Evolutionary conservation across 345 rosid genomes (phyloP).

Genomic region (Clarkia xantiana): DNA sequence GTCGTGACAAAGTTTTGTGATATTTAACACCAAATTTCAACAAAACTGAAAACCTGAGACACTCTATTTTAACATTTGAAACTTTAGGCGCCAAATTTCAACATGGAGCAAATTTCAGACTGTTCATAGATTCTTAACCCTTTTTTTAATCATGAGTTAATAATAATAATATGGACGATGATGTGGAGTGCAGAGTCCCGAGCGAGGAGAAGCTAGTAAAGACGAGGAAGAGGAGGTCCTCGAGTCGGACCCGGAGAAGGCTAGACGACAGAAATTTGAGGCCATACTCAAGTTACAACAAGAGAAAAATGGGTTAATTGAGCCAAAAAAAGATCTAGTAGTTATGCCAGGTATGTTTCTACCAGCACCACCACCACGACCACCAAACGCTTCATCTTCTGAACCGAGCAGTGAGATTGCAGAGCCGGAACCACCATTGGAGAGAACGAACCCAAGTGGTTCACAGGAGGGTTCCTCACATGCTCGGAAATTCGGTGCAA

Average conservation of each 20-base stretch:
- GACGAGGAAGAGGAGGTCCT: constrained; percentile 26
- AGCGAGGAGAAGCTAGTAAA: constrained; percentile 15
- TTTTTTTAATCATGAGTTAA: too few relatives aligned
- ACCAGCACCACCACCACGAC: constrained; percentile 28
- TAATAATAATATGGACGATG: background rate
- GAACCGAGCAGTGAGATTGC: constrained; percentile 17
- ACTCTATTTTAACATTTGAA: too few relatives aligned
- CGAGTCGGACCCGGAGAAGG: constrained; percentile 39
- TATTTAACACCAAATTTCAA: too few relatives aligned
- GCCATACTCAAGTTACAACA: constrained; percentile 39
- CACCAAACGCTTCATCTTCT: constrained; percentile 9
- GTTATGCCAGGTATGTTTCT: constrained; percentile 72
- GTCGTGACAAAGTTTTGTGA: too few relatives aligned
- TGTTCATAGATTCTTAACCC: too few relatives aligned
- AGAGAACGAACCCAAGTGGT: constrained; percentile 17
- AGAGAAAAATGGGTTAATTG: constrained; percentile 54
- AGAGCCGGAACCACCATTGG: constrained; percentile 21
- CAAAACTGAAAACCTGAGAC: too few relatives aligned
- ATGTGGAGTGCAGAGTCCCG: constrained; percentile 22
- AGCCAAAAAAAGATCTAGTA: constrained; percentile 34
- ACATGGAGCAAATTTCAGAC: too few relatives aligned
- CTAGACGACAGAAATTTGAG: constrained; percentile 55
- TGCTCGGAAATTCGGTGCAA: constrained; percentile 12
- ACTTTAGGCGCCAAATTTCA: too few relatives aligned
- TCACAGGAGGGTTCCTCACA: constrained; percentile 13